A percentile compares a stretch with the other conserved stretches of the same genome.
phyloP scores from a whole-genome alignment of 768 basidiomycete genomes.

The Fibroporia radiculosa region DNA sequence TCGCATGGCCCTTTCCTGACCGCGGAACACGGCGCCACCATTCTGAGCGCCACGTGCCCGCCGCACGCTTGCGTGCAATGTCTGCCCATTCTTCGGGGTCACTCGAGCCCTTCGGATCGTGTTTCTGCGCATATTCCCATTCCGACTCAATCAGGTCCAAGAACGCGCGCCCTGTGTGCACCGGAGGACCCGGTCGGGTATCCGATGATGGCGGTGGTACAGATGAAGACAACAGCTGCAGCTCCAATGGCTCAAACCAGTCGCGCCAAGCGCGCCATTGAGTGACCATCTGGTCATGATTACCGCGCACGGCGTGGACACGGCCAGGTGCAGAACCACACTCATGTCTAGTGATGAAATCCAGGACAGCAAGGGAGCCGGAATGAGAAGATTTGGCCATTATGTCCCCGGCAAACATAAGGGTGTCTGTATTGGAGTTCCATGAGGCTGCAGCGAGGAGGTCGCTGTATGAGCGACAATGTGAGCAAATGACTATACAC shows the following conservation, averaged over 20 bases:
- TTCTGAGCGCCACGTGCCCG: slow-evolving; percentile 20
- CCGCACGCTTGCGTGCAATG: slow-evolving; percentile 20
- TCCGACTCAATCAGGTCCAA: slow-evolving; percentile 38
- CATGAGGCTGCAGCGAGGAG: slow-evolving; percentile 60
- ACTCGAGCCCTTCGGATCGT: slow-evolving; percentile 22
- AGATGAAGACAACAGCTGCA: slow-evolving; percentile 11
- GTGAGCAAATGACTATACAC: background rate
- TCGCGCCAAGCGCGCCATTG: slow-evolving; percentile 87
- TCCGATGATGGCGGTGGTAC: background rate
- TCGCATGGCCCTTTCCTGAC: slow-evolving; percentile 20
- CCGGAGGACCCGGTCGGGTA: slow-evolving; percentile 10
- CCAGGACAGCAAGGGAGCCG: slow-evolving; percentile 55
- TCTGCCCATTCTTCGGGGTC: slow-evolving; percentile 37
- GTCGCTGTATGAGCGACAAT: slow-evolving; percentile 30
- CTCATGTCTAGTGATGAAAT: slow-evolving; percentile 54
- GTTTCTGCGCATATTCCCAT: slow-evolving; percentile 28
- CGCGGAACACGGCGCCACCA: slow-evolving; percentile 26
- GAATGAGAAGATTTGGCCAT: slow-evolving; percentile 57
- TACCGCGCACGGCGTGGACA: slow-evolving; percentile 81
- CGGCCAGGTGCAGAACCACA: background rate
- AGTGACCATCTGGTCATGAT: slow-evolving; percentile 87
- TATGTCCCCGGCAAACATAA: slow-evolving; percentile 83
- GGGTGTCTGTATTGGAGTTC: slow-evolving; percentile 48
- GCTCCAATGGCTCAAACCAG: slow-evolving; percentile 46
- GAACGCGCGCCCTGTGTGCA: slow-evolving; percentile 37